Evolutionary conservation across 495 filamentous ascomycete genomes (phyloP), one percentile per base, ranked within the genome.

Genomic region (Chaetomidium leptoderma): DNA sequence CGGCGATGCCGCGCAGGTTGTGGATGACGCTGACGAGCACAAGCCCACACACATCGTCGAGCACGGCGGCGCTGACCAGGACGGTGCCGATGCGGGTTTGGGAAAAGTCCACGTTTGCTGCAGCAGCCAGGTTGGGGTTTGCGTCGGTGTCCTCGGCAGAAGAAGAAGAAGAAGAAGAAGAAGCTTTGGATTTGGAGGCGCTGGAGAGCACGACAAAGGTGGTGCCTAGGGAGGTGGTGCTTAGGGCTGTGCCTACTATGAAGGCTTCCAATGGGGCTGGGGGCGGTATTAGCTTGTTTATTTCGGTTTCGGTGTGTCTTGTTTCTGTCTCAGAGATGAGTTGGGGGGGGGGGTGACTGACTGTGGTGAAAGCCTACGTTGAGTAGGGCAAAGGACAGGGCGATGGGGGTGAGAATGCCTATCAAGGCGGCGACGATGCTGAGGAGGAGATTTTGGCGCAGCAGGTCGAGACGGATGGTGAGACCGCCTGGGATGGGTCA

Each of bases 1-100:
- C 57, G 8, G 60, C 49, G 14, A 68, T 52, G 37, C 37, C 61
- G 9, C 79, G 79, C 23, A 81, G 68, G 13, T 72, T 74, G 8
- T 78, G 72, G 37, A 83, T 74, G 16, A 89, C 76, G 61, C 89
- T 83, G 19, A 90, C 84, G 80, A 92, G 86, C 2, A 93, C 80
- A n/a, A 93, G 70, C 0, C 89, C 89, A 16, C 88, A 78, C 2
- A 93, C 86, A 72, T 92, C 90, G 69, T 93, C 90, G 63, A 95
- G 78, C 79, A 93, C 87, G 19, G 88, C 90, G 4, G 87, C 88
- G 54, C 81, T 83, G 10, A 79, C 78, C 0, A 90, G 78, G 0
- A 93, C 84, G 0, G 81, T 79, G 0, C 89, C 90, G 2, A 92
- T 69, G 4, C 86, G 77, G 2, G 85, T 89, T 4, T 74, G 67